Evolutionary conservation across 2,329 filamentous ascomycete species (phyloP).

Genomic region (Neophaeococcomyces aloes): DNA sequence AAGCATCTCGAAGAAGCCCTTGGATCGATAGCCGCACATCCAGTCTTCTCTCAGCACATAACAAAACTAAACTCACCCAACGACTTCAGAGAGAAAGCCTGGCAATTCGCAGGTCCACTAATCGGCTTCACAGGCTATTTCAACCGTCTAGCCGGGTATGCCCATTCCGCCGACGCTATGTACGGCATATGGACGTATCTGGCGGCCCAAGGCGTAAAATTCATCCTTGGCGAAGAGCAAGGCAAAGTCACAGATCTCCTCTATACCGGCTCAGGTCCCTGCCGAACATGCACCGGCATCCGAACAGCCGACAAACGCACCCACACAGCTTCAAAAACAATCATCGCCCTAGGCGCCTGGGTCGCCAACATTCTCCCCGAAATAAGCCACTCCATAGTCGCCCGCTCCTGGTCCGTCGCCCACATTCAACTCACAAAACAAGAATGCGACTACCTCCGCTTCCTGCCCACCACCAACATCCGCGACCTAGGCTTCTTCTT

Average conservation of each 20-base stretch:
- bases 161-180: conserved; percentile 43
- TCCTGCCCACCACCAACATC: conserved; percentile 51
- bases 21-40: conserved; percentile 29
- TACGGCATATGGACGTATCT: conserved; percentile 43
- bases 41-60: conserved; percentile 25
- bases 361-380: conserved; percentile 40
- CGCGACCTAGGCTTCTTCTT: conserved; percentile 57
- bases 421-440: conserved; percentile 48
- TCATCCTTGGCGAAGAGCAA: conserved; percentile 33
- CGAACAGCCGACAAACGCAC: too few species aligned
- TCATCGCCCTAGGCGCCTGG: conserved; percentile 45
- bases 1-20: conserved; percentile 24
- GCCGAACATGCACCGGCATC: too few species aligned
- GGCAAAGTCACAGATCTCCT: conserved; percentile 31
- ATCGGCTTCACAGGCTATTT: conserved; percentile 49
- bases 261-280: conserved; percentile 13
- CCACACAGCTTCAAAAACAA: conserved; percentile 22
- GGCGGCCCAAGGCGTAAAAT: conserved; percentile 36
- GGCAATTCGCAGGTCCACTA: conserved; percentile 42
- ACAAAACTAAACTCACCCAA: conserved; percentile 31
- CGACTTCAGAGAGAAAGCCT: conserved; percentile 33
- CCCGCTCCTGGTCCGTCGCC: conserved; percentile 49
- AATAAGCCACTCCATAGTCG: conserved; percentile 41
- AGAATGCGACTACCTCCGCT: conserved; percentile 44
- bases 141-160: conserved; percentile 47